phyloP scores from a whole-genome alignment of 192 early-diverging fungal genomes.

The Linnemannia elongata region DNA sequence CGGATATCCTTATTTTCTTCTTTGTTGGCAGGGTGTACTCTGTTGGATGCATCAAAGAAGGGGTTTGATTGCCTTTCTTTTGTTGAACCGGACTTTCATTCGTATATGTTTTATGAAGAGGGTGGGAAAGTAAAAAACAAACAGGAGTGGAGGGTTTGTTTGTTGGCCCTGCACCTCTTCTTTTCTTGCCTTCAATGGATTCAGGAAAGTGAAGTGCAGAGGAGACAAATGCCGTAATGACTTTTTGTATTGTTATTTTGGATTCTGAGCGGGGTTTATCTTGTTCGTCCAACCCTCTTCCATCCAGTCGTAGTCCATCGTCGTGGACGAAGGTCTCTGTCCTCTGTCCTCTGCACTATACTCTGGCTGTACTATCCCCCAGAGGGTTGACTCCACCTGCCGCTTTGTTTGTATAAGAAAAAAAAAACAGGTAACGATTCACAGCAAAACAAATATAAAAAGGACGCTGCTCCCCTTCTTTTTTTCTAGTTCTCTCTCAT shows the following conservation, averaged over 20 bases:
- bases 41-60: neutral
- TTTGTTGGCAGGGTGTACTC: neutral
- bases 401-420: neutral
- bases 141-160: neutral
- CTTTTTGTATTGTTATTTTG: neutral
- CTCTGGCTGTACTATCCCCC: neutral
- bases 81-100: neutral
- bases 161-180: neutral
- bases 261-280: neutral
- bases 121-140: conserved; percentile 2
- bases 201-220: too few species aligned
- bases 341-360: neutral
- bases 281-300: neutral
- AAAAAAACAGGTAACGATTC: neutral
- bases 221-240: too few species aligned
- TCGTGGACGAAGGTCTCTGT: neutral
- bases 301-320: neutral
- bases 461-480: neutral
- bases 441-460: conserved; percentile 6
- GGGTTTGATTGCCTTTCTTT: neutral
- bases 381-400: neutral
- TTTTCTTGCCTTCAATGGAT: too few species aligned
- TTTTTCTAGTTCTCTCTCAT: neutral
- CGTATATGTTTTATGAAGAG: neutral
- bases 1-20: conserved; percentile 6